Base-by-base conservation (phyloP, 176 grass and related monocot genomes). In the Oryza brachyantha region DNA sequence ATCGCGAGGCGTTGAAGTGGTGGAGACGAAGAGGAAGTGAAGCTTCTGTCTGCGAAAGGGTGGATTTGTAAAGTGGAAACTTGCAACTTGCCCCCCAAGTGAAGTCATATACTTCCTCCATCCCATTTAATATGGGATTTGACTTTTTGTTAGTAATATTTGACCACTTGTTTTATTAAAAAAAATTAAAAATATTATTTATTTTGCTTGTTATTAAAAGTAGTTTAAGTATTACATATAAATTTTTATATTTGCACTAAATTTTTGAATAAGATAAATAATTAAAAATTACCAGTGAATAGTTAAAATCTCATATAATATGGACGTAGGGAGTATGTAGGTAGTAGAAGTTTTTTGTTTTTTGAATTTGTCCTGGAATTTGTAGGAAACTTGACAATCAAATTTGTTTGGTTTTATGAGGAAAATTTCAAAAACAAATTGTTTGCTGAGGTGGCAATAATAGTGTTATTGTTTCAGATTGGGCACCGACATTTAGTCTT, bases 1-100 rank as follows among this genome's bases (percentile, higher is more conserved):
- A 52, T 90, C 73, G 91, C 87, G 76, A 80, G 48, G 76, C 70
- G 87, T 45, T 82, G 81, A 65, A 74, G 81, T 75, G 78, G 81
- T 75, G 78, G 41, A 46, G 87, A 79, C 36, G 83, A 77, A 52
- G 72, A 48, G 24, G 54, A 35, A 68, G 21, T 34, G 66, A 69
- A 25, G 40, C 70, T 73, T 79, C 45, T 61, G 2, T 65, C 60
- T 42, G 61, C 52, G 14, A 17, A 75, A 40, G 91, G 87, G 13
- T 59, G 5, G 70, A 85, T 87, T 62, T 77, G 84, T 28, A 84
- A 89, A 82, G 38, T 58, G 29, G 79, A 64, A 63, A 90, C 42
- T 57, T 57, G 26, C 61, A 26, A 5, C 74, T 57, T 85, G 62
- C 54, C 52, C 52, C 52, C 19, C 1, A 78, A 86, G 75, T 50